Evolutionary conservation across 192 early-diverging fungal genomes (phyloP).

Genomic region (Podila horticola): DNA sequence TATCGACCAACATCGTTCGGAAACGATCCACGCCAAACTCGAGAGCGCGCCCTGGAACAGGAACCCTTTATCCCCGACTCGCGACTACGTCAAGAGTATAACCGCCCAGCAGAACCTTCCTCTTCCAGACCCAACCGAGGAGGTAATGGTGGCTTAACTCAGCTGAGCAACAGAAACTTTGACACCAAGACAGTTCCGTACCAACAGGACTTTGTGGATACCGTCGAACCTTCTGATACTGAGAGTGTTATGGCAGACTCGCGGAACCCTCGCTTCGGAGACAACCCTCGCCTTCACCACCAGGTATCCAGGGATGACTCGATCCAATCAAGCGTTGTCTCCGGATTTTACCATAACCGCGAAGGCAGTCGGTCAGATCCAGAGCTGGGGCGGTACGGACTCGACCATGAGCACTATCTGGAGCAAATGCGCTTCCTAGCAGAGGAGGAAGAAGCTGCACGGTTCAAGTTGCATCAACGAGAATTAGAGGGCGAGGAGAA

Average conservation of each 20-base stretch:
- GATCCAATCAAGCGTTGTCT: not conserved
- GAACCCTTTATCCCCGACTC: not conserved
- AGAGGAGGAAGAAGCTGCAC: not conserved
- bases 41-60: not conserved
- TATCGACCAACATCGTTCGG: not conserved
- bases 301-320: not conserved
- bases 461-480: not conserved
- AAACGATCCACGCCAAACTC: not conserved
- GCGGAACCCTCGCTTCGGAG: not conserved
- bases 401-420: constrained; percentile 20
- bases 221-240: not conserved
- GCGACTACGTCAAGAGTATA: not conserved
- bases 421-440: constrained; percentile 12
- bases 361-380: constrained; percentile 45
- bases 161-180: constrained; percentile 13
- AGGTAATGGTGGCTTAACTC: constrained; percentile 1
- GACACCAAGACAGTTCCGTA: not conserved
- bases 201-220: not conserved
- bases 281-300: not conserved
- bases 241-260: not conserved
- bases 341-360: constrained; percentile 28
- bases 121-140: not conserved
- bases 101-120: not conserved
- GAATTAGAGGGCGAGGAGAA: not conserved
- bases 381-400: constrained; percentile 21